Percentiles rank a stretch among this genome's conserved stretches.
These are phyloP conservation scores for Metschnikowia cerradonensis DNA, from an alignment of 805 yeast genomes.

Conservation along the genomic window DNA sequence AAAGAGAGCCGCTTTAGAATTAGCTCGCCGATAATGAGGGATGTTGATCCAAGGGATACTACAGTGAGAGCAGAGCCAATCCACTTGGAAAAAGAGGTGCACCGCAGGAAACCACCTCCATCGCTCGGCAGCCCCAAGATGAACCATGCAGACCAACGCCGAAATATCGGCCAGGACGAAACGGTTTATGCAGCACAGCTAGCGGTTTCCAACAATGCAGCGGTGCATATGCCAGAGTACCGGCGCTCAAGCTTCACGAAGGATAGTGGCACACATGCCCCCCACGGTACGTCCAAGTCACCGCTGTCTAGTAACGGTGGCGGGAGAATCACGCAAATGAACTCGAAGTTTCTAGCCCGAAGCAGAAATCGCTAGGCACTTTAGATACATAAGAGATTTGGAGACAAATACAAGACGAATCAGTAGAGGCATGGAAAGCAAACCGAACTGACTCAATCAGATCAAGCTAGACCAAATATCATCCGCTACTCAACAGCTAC, in stretches of 20 bases:
- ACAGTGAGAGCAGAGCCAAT: not conserved
- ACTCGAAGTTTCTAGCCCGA: constrained; percentile 59
- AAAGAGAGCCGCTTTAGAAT: not conserved
- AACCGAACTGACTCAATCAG: too few species aligned
- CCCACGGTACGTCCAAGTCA: not conserved
- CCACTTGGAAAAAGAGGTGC: constrained; percentile 1
- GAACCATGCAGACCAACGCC: constrained; percentile 20
- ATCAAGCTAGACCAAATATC: not conserved
- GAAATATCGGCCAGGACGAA: constrained; percentile 17
- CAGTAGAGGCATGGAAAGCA: too few species aligned
- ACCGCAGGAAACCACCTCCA: constrained; percentile 8
- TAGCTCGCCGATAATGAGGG: not conserved
- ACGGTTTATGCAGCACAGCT: constrained; percentile 43
- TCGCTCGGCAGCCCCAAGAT: constrained; percentile 13
- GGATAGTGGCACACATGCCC: not conserved
- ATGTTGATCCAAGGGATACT: not conserved
- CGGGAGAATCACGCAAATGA: constrained; percentile 48
- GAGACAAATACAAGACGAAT: not conserved
- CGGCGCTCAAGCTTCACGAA: constrained; percentile 35
- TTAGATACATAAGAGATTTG: not conserved
- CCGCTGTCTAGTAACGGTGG: constrained; percentile 5
- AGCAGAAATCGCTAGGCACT: constrained; percentile 32
- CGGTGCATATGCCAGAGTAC: constrained; percentile 19
- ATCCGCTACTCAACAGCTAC: not conserved
- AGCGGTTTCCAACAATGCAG: constrained; percentile 35